Percentiles rank a stretch among this genome's conserved stretches.
These are phyloP conservation scores for Fusarium coffeatum DNA, from an alignment of 2,329 filamentous ascomycete genomes.

Conservation along the genomic window DNA sequence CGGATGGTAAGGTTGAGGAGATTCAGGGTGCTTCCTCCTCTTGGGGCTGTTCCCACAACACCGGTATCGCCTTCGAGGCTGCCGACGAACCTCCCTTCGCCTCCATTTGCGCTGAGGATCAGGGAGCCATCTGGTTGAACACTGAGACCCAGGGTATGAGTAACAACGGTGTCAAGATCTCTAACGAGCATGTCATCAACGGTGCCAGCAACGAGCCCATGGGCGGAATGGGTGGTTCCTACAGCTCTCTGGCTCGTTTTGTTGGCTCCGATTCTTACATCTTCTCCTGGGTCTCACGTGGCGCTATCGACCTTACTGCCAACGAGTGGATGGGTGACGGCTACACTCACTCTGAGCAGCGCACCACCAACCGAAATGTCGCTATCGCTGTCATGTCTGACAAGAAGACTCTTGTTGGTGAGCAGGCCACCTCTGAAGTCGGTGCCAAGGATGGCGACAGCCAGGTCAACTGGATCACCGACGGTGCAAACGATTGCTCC, in stretches of 20 bases:
- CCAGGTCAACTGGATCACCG: conserved; percentile 70
- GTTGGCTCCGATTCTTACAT: conserved; percentile 64
- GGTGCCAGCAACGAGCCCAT: conserved; percentile 68
- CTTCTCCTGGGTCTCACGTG: conserved; percentile 72
- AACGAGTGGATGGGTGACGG: conserved; percentile 69
- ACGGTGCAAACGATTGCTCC: conserved; percentile 62
- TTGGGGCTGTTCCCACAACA: conserved; percentile 74
- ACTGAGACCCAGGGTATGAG: conserved; percentile 68
- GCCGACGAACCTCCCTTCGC: conserved; percentile 69
- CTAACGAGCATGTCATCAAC: conserved; percentile 71
- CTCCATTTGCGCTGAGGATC: conserved; percentile 70
- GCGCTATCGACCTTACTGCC: conserved; percentile 63
- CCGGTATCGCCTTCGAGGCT: conserved; percentile 71
- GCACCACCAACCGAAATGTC: conserved; percentile 69
- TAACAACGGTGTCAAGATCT: conserved; percentile 66
- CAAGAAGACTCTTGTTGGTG: conserved; percentile 66
- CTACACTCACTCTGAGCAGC: conserved; percentile 63
- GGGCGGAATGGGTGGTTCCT: conserved; percentile 73
- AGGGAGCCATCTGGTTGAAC: conserved; percentile 73
- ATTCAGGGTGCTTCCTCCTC: conserved; percentile 65
- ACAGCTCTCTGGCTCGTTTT: conserved; percentile 67
- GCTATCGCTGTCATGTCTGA: conserved; percentile 67
- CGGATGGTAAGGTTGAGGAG: conserved; percentile 62
- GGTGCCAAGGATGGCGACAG: conserved; percentile 65
- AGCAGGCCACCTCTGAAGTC: conserved; percentile 65